Conservation (phyloP, 1,284 basidiomycete genomes). For the Naganishia sp. region DNA sequence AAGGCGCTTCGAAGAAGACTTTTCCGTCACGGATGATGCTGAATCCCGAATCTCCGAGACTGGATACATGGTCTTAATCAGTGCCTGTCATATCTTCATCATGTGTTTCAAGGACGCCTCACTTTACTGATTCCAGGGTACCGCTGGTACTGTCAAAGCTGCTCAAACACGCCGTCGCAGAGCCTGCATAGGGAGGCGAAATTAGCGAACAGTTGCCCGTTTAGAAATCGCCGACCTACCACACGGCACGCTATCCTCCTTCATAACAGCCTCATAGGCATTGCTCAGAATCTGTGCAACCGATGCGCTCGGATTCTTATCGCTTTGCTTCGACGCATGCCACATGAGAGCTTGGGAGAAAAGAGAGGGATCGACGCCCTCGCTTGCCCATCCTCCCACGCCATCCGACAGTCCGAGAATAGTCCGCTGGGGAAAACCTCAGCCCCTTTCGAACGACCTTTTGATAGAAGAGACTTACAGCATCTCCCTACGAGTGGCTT, state of each 20-base stretch:
- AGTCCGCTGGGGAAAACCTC: slow-evolving; percentile 36
- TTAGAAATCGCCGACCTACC: slow-evolving; percentile 35
- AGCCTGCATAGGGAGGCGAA: slow-evolving; percentile 46
- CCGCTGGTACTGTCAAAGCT: slow-evolving; percentile 54
- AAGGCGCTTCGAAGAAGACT: slow-evolving; percentile 41
- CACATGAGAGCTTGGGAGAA: slow-evolving; percentile 59
- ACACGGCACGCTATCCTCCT: slow-evolving; percentile 54
- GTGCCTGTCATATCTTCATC: neutral
- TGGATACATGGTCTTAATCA: slow-evolving; percentile 28
- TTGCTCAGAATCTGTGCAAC: slow-evolving; percentile 52
- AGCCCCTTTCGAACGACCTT: neutral
- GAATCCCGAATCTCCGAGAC: slow-evolving; percentile 54
- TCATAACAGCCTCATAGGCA: slow-evolving; percentile 55
- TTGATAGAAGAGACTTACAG: neutral
- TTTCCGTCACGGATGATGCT: slow-evolving; percentile 49
- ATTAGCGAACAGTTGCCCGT: neutral
- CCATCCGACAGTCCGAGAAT: slow-evolving; percentile 58
- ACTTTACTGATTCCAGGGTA: slow-evolving; percentile 57
- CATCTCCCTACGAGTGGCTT: slow-evolving; percentile 3
- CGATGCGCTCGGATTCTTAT: slow-evolving; percentile 37
- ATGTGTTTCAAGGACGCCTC: slow-evolving; percentile 26
- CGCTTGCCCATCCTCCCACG: slow-evolving; percentile 60
- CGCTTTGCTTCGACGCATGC: slow-evolving; percentile 49
- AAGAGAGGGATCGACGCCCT: slow-evolving; percentile 57
- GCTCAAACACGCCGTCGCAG: slow-evolving; percentile 57